phyloP scores from a whole-genome alignment of 2,329 filamentous ascomycete species.

The Fusarium sublunatum region DNA sequence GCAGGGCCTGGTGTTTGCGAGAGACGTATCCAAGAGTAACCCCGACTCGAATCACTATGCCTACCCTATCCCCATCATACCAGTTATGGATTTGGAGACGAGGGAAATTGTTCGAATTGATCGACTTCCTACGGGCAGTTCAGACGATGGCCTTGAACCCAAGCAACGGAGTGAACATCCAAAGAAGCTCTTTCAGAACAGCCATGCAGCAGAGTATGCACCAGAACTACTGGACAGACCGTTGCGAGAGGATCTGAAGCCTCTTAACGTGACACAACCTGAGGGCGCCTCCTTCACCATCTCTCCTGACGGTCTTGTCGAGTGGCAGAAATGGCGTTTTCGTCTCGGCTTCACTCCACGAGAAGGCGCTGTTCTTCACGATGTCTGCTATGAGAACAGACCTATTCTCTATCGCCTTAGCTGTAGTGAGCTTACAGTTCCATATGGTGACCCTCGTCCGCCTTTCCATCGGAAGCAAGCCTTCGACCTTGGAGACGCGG shows the following conservation, averaged over 20 bases:
- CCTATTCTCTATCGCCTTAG: conserved; percentile 74
- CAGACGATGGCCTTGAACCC: conserved; percentile 58
- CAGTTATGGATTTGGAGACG: conserved; percentile 68
- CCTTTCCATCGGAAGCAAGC: conserved; percentile 77
- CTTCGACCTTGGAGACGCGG: conserved; percentile 78
- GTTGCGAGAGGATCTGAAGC: conserved; percentile 68
- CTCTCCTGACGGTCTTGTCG: conserved; percentile 56
- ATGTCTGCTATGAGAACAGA: conserved; percentile 73
- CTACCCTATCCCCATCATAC: conserved; percentile 69
- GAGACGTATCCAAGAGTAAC: conserved; percentile 56
- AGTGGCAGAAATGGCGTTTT: conserved; percentile 77
- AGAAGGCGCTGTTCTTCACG: conserved; percentile 76
- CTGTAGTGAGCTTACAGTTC: conserved; percentile 76
- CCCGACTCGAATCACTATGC: conserved; percentile 71
- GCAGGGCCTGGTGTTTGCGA: conserved; percentile 63
- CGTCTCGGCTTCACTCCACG: conserved; percentile 75
- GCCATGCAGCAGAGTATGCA: conserved; percentile 55
- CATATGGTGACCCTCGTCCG: conserved; percentile 72
- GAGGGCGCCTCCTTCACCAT: conserved; percentile 75
- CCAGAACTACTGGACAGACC: conserved; percentile 63
- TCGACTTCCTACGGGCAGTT: conserved; percentile 62
- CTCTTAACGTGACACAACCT: conserved; percentile 77
- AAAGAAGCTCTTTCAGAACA: conserved; percentile 51
- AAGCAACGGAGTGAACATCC: conserved; percentile 51
- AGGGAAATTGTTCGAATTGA: conserved; percentile 67